Evolutionary conservation across 495 filamentous ascomycete genomes (phyloP).

Genomic region (Tuber indicum): DNA sequence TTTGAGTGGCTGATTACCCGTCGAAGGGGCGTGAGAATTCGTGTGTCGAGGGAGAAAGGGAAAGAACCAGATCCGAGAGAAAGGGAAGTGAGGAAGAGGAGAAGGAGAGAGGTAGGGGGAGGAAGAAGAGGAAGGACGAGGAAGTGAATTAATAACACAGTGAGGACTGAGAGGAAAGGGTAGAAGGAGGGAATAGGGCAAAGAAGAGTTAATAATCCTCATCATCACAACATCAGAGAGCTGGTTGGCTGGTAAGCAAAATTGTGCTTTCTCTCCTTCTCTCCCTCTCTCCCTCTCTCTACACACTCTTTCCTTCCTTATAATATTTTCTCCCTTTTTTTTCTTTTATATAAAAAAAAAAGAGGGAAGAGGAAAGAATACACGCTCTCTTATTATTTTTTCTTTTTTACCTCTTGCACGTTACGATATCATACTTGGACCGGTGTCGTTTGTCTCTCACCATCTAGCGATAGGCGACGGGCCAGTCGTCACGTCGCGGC

Average conservation of each 20-base stretch:
- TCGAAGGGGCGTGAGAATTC: neutral
- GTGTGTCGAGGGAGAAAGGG: neutral
- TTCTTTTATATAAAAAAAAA: no score
- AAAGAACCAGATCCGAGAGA: neutral
- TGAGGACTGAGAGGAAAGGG: conserved; percentile 3
- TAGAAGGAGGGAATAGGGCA: neutral
- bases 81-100: neutral
- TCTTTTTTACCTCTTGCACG: neutral
- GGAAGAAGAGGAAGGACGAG: neutral
- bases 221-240: neutral
- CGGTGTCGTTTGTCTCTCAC: neutral
- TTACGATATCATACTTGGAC: neutral
- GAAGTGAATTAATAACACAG: neutral
- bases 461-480: neutral
- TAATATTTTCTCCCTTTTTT: neutral
- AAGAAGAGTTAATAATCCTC: conserved; percentile 3
- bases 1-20: neutral
- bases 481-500: neutral
- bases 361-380: neutral
- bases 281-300: neutral
- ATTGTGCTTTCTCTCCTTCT: neutral
- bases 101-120: neutral
- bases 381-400: neutral
- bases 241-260: neutral
- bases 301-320: neutral